Conservation (phyloP, 2,329 filamentous ascomycete species). For the Orbilia quercus region DNA sequence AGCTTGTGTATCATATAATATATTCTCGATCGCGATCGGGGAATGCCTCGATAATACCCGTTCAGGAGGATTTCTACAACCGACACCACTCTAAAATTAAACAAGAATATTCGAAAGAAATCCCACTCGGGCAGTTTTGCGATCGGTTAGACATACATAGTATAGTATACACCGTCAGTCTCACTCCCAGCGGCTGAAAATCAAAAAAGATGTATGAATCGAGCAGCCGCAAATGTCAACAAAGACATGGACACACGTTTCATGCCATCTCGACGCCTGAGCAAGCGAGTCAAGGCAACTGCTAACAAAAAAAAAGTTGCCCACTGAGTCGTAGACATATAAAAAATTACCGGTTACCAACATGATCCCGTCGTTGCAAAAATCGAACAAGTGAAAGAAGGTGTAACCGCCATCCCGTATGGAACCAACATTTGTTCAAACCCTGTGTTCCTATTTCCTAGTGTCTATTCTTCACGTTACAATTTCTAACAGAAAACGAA, state of each 20-base stretch:
- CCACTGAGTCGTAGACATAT: constrained; percentile 1
- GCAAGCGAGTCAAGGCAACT: constrained; percentile 23
- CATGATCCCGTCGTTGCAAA: background rate
- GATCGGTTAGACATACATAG: too few species aligned
- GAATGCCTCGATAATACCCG: too few species aligned
- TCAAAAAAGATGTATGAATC: constrained; percentile 1
- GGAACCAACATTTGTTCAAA: constrained; percentile 43
- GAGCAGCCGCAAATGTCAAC: background rate
- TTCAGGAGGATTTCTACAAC: too few species aligned
- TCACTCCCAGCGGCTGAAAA: constrained; percentile 27
- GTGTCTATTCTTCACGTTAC: background rate
- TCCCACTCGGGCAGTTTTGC: too few species aligned
- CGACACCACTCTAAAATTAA: too few species aligned
- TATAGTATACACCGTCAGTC: too few species aligned
- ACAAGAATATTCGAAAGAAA: too few species aligned
- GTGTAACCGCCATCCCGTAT: constrained; percentile 54
- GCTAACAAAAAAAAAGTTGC: constrained; percentile 11
- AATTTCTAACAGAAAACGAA: constrained; percentile 20
- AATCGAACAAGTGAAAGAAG: constrained; percentile 1
- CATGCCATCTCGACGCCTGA: constrained; percentile 17
- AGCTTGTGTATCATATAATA: constrained; percentile 3
- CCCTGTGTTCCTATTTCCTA: constrained; percentile 14
- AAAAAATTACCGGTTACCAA: constrained; percentile 1
- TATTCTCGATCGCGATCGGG: background rate
- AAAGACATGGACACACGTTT: constrained; percentile 38